phyloP scores from a whole-genome alignment of 2,329 filamentous ascomycete genomes.

The Fusarium sp. region DNA sequence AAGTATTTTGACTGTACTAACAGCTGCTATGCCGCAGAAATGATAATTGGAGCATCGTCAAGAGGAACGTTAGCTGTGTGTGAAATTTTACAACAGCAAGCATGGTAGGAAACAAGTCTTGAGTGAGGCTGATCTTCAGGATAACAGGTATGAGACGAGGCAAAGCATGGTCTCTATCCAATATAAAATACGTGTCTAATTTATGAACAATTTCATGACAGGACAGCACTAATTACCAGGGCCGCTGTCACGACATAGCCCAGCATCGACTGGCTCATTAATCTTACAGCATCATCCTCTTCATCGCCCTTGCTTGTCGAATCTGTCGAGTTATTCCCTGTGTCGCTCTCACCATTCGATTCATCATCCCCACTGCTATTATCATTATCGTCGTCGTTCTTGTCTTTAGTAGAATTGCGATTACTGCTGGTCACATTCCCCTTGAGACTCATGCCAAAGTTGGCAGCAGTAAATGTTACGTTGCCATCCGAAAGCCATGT shows the following conservation, averaged over 20 bases:
- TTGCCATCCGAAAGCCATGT: constrained; percentile 47
- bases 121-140: too few relatives aligned
- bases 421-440: constrained; percentile 1
- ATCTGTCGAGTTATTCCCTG: neutral
- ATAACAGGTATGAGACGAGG: neutral
- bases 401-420: neutral
- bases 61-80: too few relatives aligned
- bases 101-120: too few relatives aligned
- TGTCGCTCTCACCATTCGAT: neutral
- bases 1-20: too few relatives aligned
- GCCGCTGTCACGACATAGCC: constrained; percentile 28
- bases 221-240: constrained; percentile 8
- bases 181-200: neutral
- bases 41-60: too few relatives aligned
- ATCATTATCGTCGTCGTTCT: neutral
- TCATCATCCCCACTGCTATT: neutral
- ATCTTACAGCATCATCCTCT: constrained; percentile 22
- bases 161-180: neutral
- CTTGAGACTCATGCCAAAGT: constrained; percentile 44
- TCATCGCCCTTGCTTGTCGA: constrained; percentile 27
- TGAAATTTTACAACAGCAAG: too few relatives aligned
- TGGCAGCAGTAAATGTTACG: constrained; percentile 47
- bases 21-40: too few relatives aligned
- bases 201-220: neutral
- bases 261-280: constrained; percentile 13